phyloP scores from a whole-genome alignment of 768 basidiomycete genomes.

The Aureoboletus auriporus region DNA sequence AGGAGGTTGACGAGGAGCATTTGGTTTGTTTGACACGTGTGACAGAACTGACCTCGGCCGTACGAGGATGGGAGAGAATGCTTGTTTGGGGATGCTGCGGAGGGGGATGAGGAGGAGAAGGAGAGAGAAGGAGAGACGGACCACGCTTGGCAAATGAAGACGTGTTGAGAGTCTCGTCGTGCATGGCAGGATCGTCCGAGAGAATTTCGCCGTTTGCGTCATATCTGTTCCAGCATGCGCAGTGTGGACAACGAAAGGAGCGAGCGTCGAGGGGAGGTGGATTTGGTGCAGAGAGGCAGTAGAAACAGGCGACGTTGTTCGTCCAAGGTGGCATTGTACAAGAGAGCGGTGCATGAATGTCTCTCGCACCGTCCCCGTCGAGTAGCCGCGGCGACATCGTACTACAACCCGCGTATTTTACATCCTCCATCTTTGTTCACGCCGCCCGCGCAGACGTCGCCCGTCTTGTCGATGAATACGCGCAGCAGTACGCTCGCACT shows the following conservation, averaged over 20 bases:
- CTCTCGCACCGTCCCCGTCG: conserved; percentile 51
- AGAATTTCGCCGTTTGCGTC: conserved; percentile 70
- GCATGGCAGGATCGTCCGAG: conserved; percentile 87
- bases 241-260: conserved; percentile 63
- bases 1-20: conserved; percentile 81
- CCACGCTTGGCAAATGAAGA: conserved; percentile 71
- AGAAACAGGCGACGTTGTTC: conserved; percentile 58
- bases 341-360: conserved; percentile 24
- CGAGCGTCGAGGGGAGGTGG: conserved; percentile 44
- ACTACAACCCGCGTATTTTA: conserved; percentile 74
- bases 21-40: conserved; percentile 90
- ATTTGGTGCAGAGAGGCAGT: conserved; percentile 51
- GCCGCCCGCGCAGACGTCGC: conserved; percentile 63
- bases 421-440: conserved; percentile 68
- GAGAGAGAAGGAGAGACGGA: conserved; percentile 26
- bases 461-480: conserved; percentile 47
- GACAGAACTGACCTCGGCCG: conserved; percentile 66
- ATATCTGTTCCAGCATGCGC: conserved; percentile 73
- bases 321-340: conserved; percentile 1
- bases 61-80: conserved; percentile 65
- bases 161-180: conserved; percentile 68
- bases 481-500: conserved; percentile 41
- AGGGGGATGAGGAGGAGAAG: neutral
- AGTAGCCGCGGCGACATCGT: conserved; percentile 55
- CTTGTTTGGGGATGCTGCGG: conserved; percentile 61